Conservation (phyloP, 2,329 filamentous ascomycete genomes). For the Hysterium pulicare region DNA sequence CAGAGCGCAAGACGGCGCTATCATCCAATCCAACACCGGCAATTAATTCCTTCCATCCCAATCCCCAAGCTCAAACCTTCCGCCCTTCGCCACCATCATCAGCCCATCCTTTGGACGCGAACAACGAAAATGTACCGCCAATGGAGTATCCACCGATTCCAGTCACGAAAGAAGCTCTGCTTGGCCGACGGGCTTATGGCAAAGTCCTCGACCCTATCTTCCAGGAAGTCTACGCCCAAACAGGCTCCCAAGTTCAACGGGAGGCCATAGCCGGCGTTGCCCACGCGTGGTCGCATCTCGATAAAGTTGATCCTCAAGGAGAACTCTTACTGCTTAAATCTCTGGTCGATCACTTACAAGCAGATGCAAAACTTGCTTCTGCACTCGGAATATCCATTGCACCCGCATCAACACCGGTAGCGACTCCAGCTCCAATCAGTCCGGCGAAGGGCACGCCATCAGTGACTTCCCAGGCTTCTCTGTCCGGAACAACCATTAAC, state of each 20-base stretch:
- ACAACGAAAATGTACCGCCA: slow-evolving; percentile 62
- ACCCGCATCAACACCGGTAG: slow-evolving; percentile 20
- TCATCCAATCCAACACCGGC: slow-evolving; percentile 29
- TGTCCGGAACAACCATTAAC: slow-evolving; percentile 33
- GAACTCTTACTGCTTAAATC: slow-evolving; percentile 79
- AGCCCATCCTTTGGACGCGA: slow-evolving; percentile 24
- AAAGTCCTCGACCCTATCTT: slow-evolving; percentile 80
- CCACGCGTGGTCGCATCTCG: slow-evolving; percentile 79
- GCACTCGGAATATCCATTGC: slow-evolving; percentile 40
- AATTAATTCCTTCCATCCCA: slow-evolving; percentile 28
- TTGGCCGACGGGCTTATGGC: slow-evolving; percentile 77
- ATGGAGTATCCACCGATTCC: slow-evolving; percentile 52
- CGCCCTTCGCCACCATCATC: slow-evolving; percentile 33
- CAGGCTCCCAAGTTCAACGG: slow-evolving; percentile 64
- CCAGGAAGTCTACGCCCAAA: slow-evolving; percentile 83
- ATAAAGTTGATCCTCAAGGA: slow-evolving; percentile 86
- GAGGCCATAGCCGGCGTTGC: slow-evolving; percentile 80
- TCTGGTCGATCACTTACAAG: slow-evolving; percentile 69
- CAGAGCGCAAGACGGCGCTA: slow-evolving; percentile 36
- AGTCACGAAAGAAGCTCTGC: slow-evolving; percentile 69
- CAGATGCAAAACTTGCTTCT: slow-evolving; percentile 62
- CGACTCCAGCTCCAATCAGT: slow-evolving; percentile 9
- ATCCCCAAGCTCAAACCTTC: slow-evolving; percentile 36
- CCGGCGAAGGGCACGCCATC: slow-evolving; percentile 13
- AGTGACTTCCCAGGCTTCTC: slow-evolving; percentile 16